Percentiles rank a stretch among this genome's conserved stretches.
Conservation (phyloP, 495 filamentous ascomycete genomes). For the Neurospora sp. region DNA sequence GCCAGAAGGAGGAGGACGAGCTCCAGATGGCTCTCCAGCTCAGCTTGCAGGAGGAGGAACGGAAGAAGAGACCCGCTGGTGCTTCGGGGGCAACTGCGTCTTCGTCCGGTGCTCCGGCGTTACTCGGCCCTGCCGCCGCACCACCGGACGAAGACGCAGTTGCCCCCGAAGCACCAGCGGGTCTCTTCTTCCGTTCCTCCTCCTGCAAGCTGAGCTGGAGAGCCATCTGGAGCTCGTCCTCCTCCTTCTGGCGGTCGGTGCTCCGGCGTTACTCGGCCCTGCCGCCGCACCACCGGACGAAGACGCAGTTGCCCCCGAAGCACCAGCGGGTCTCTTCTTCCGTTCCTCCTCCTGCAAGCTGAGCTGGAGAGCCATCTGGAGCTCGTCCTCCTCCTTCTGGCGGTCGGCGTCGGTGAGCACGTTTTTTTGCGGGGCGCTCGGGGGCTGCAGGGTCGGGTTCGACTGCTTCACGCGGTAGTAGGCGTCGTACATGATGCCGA, state of each 20-base stretch:
- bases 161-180: conserved; percentile 19
- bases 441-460: conserved; percentile 88
- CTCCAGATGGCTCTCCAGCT: conserved; percentile 90
- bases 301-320: conserved; percentile 6
- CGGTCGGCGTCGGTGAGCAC: conserved; percentile 84
- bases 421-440: conserved; percentile 83
- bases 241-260: conserved; percentile 62
- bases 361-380: conserved; percentile 90
- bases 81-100: conserved; percentile 8
- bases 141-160: not conserved
- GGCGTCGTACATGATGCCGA: conserved; percentile 96
- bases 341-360: conserved; percentile 74
- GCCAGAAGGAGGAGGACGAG: conserved; percentile 95
- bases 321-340: conserved; percentile 35
- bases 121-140: not conserved
- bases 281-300: not conserved
- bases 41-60: conserved; percentile 74
- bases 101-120: not conserved
- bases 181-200: conserved; percentile 44
- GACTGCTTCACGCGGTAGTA: conserved; percentile 73
- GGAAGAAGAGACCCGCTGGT: conserved; percentile 36
- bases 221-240: conserved; percentile 80
- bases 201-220: conserved; percentile 87
- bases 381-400: conserved; percentile 92
- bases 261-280: not conserved